Percentiles rank a stretch among this genome's conserved stretches.
phyloP scores from a whole-genome alignment of 805 yeast genomes.

The Cyberlindnera amylophila region DNA sequence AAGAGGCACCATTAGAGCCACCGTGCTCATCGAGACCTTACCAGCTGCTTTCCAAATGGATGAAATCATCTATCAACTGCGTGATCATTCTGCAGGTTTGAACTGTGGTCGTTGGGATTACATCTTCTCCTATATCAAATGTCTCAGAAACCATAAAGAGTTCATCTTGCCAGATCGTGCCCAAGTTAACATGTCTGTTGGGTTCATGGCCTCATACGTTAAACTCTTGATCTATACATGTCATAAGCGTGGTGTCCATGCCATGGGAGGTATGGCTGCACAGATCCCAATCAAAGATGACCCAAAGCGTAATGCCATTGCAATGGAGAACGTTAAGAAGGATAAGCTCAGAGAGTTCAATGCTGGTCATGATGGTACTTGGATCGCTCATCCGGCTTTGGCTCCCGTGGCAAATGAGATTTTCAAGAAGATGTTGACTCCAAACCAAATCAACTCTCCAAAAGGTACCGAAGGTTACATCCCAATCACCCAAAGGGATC shows the following conservation, averaged over 20 bases:
- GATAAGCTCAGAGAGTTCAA: constrained; percentile 74
- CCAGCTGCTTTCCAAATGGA: constrained; percentile 88
- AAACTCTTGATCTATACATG: constrained; percentile 67
- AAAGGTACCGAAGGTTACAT: constrained; percentile 32
- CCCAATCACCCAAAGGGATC: constrained; percentile 34
- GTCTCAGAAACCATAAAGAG: constrained; percentile 62
- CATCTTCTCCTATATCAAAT: constrained; percentile 75
- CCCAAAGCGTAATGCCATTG: constrained; percentile 54
- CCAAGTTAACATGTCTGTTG: constrained; percentile 75
- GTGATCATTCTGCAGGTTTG: constrained; percentile 76
- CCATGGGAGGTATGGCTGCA: constrained; percentile 92
- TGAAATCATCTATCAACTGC: constrained; percentile 71
- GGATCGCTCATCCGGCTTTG: constrained; percentile 88
- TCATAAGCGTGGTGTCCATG: constrained; percentile 77
- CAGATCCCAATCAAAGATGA: constrained; percentile 80
- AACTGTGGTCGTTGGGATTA: constrained; percentile 92
- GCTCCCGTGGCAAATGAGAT: constrained; percentile 70
- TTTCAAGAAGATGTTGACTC: constrained; percentile 76
- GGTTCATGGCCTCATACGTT: constrained; percentile 79
- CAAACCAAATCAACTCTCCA: constrained; percentile 58
- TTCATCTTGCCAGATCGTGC: constrained; percentile 74
- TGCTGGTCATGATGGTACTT: constrained; percentile 83
- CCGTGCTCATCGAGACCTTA: constrained; percentile 76
- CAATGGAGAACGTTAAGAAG: constrained; percentile 66
- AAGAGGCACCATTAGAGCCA: constrained; percentile 78